Conservation (phyloP, 768 basidiomycete genomes). For the Tricholoma terreum region DNA sequence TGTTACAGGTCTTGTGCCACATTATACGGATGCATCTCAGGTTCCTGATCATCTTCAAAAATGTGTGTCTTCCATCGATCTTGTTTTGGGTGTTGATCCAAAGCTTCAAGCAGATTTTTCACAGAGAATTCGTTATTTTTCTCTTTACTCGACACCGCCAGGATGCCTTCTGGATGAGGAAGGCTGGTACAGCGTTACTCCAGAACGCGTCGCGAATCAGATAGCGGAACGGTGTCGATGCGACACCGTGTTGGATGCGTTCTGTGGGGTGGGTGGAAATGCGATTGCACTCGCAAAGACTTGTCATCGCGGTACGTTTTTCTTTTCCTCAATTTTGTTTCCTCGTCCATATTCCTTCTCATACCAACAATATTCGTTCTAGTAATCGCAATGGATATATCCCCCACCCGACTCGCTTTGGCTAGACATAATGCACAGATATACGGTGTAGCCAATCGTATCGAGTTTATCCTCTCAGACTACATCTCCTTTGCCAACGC, state of each 20-base stretch:
- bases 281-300: conserved; percentile 96
- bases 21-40: conserved; percentile 58
- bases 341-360: too few species aligned
- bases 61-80: conserved; percentile 50
- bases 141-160: conserved; percentile 59
- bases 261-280: conserved; percentile 98
- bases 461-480: conserved; percentile 90
- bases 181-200: conserved; percentile 98
- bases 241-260: conserved; percentile 84
- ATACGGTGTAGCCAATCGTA: conserved; percentile 92
- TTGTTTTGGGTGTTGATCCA: not conserved
- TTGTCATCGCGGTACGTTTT: conserved; percentile 80
- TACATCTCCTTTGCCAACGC: conserved; percentile 76
- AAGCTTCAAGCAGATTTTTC: conserved; percentile 62
- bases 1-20: conserved; percentile 69
- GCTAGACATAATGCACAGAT: conserved; percentile 92
- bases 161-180: conserved; percentile 91
- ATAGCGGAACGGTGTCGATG: conserved; percentile 92
- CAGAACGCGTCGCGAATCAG: conserved; percentile 86
- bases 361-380: not conserved
- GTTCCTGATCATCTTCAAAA: conserved; percentile 80
- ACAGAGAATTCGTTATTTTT: conserved; percentile 82
- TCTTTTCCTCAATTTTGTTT: not conserved
- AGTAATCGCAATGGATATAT: conserved; percentile 95
- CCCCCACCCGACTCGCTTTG: conserved; percentile 78